These are phyloP conservation scores for Ophiostoma perfectum DNA, from an alignment of 2,329 filamentous ascomycete genomes.

Conservation along the genomic window DNA sequence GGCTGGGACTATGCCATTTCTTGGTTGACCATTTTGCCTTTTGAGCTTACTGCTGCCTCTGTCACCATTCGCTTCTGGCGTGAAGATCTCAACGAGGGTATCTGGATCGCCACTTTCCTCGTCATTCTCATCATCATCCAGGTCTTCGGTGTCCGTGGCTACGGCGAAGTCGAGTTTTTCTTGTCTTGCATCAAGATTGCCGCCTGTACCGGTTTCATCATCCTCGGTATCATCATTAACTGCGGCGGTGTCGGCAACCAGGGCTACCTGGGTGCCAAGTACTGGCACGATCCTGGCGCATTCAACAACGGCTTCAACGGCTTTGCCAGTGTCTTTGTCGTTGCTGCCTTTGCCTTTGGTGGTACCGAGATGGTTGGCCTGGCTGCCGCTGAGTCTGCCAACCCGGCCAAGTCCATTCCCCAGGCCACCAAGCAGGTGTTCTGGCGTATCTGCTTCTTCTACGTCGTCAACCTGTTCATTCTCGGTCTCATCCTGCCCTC, in stretches of 20 bases:
- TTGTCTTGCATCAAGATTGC: slow-evolving; percentile 53
- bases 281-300: slow-evolving; percentile 55
- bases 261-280: slow-evolving; percentile 56
- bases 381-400: slow-evolving; percentile 46
- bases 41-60: slow-evolving; percentile 50
- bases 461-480: slow-evolving; percentile 47
- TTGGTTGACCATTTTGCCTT: slow-evolving; percentile 47
- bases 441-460: slow-evolving; percentile 50
- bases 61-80: slow-evolving; percentile 52
- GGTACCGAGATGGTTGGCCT: slow-evolving; percentile 51
- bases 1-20: slow-evolving; percentile 50
- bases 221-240: slow-evolving; percentile 57
- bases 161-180: slow-evolving; percentile 55
- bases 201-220: slow-evolving; percentile 58
- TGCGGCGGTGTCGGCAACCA: slow-evolving; percentile 51
- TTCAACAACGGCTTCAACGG: slow-evolving; percentile 49
- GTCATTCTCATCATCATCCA: slow-evolving; percentile 47
- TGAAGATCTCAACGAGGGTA: slow-evolving; percentile 44
- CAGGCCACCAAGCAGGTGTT: slow-evolving; percentile 50
- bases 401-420: slow-evolving; percentile 46
- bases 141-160: slow-evolving; percentile 53
- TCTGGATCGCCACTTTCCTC: slow-evolving; percentile 55
- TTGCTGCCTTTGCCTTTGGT: slow-evolving; percentile 47
- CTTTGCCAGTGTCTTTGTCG: slow-evolving; percentile 47
- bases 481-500: slow-evolving; percentile 46